Conservation (phyloP, 1,284 basidiomycete genomes). For the Leccinum fallax region DNA sequence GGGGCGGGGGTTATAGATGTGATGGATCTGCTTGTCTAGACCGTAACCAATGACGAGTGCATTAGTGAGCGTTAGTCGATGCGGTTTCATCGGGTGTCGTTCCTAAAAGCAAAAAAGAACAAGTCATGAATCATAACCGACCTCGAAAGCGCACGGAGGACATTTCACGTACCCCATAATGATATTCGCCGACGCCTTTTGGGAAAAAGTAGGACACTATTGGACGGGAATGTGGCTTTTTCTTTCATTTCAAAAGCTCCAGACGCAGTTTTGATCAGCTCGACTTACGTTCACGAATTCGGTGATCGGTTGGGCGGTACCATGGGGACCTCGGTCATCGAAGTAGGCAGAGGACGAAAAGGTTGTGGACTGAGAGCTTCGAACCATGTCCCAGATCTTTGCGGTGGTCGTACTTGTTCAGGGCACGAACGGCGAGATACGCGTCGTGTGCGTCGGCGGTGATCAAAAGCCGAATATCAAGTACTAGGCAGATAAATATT, state of each 20-base stretch:
- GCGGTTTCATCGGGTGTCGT: constrained; percentile 98
- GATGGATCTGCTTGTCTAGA: constrained; percentile 92
- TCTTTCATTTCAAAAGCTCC: constrained; percentile 22
- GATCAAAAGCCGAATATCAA: neutral
- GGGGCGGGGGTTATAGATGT: constrained; percentile 86
- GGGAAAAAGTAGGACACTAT: constrained; percentile 97
- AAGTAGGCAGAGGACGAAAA: constrained; percentile 75
- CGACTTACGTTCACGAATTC: constrained; percentile 68
- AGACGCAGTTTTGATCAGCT: constrained; percentile 29
- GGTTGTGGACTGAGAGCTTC: constrained; percentile 53
- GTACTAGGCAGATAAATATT: neutral
- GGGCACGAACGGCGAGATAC: neutral
- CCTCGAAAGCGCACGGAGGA: neutral
- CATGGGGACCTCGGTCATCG: constrained; percentile 66
- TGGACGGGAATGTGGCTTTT: constrained; percentile 78
- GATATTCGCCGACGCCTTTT: constrained; percentile 91
- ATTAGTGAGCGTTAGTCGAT: constrained; percentile 92
- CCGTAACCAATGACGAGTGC: constrained; percentile 96
- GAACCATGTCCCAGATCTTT: constrained; percentile 37
- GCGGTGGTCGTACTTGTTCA: neutral
- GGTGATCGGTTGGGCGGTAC: constrained; percentile 72
- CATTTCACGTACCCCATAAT: constrained; percentile 78
- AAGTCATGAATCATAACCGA: neutral
- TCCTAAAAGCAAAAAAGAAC: constrained; percentile 55
- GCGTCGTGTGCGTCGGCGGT: neutral